Evolutionary conservation across 495 filamentous ascomycete species (phyloP), one percentile per base, ranked within the genome.

Genomic region (Lentithecium fluviatile): DNA sequence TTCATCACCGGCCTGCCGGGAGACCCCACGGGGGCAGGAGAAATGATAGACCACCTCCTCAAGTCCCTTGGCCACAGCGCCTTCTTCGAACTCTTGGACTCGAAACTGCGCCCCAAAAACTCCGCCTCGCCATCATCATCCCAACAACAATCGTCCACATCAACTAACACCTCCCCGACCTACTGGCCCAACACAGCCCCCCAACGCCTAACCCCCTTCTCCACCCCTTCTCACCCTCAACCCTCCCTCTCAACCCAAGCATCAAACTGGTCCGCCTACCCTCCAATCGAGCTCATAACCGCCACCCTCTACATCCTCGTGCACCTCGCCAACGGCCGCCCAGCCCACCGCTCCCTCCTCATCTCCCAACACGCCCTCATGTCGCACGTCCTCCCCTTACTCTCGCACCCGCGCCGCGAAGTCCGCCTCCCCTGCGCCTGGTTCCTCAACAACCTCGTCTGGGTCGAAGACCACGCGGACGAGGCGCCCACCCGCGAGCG

Each of bases 11-110:
- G n/a, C n/a, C n/a, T n/a, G n/a, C n/a, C n/a, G n/a, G n/a, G n/a
- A 56, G 87, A 86, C 12, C 70, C 76, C 10, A 83, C 82, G 53
- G n/a, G 34, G 23, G 79, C 82, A 8, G 71, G 81, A 7, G 87
- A 90, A 62, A 91, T 95, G 85, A 87, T 95, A 58, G 91, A 96
- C 62, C 81, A 83, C 56, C 72, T 97, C n/a, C 87, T 96, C 70
- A 77, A 74, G 37, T 79, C 83, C 48, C 75, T 96, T n/a, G 90
- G 89, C 17, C 80, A 89, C 65, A 82, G 88, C 50, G 80, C 84
- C 29, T 69, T 96, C 19, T 90, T 96, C 61, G 81, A 85, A 45
- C 86, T 93, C 38, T 72, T 97, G 19, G 81, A 83, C 11, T 81
- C 83, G 29, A 95, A 93, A 67, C 74, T 96, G 38, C 61, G 66